phyloP scores from a whole-genome alignment of 2,329 filamentous ascomycete species.

The Sporothrix dimorphospora region DNA sequence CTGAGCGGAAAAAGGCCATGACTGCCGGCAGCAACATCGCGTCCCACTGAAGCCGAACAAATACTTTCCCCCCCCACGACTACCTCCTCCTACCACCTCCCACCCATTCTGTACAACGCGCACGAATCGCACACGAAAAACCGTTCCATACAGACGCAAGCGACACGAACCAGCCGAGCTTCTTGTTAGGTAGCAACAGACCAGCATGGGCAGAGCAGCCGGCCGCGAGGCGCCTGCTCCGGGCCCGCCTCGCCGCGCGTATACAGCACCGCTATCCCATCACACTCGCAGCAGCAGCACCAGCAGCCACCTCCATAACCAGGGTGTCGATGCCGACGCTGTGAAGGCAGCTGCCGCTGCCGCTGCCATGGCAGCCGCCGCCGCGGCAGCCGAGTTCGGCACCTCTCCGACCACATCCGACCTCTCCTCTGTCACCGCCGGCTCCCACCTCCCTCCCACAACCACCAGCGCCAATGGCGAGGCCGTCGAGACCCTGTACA shows the following conservation, averaged over 20 bases:
- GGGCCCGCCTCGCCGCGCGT: constrained; percentile 27
- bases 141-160: neutral
- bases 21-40: constrained; percentile 4
- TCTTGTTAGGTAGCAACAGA: constrained; percentile 6
- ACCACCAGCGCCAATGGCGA: constrained; percentile 31
- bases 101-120: neutral
- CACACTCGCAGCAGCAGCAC: constrained; percentile 16
- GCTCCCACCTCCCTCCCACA: constrained; percentile 10
- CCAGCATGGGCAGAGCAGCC: constrained; percentile 27
- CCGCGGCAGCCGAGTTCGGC: constrained; percentile 29
- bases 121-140: neutral
- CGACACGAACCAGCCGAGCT: constrained; percentile 2
- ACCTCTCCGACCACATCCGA: constrained; percentile 28
- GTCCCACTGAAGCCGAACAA: constrained; percentile 16
- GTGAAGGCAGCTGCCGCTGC: constrained; percentile 24
- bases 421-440: constrained; percentile 22
- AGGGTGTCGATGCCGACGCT: constrained; percentile 15
- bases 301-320: constrained; percentile 19
- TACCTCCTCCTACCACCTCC: neutral
- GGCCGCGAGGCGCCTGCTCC: constrained; percentile 26
- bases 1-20: neutral
- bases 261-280: constrained; percentile 27
- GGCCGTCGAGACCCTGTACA: constrained; percentile 71
- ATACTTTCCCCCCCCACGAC: neutral
- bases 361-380: constrained; percentile 29